Evolutionary conservation across 2,329 filamentous ascomycete genomes (phyloP).

Genomic region (Alternaria rosae): DNA sequence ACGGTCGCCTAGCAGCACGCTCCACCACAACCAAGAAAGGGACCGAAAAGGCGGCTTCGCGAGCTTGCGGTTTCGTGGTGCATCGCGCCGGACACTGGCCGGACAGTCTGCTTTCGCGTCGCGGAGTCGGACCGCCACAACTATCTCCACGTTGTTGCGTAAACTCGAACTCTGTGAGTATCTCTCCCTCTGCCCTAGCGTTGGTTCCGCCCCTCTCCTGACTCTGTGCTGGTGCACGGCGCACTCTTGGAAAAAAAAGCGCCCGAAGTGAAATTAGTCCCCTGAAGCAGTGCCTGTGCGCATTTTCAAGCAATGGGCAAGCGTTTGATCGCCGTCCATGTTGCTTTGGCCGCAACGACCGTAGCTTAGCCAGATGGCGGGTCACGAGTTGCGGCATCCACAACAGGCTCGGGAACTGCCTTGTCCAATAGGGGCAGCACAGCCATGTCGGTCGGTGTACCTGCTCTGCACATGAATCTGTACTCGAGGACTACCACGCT

Average conservation of each 20-base stretch:
- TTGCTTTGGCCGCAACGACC: slow-evolving; percentile 33
- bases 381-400: slow-evolving; percentile 29
- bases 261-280: slow-evolving; percentile 38
- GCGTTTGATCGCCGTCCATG: slow-evolving; percentile 51
- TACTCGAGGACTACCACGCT: slow-evolving; percentile 8
- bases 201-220: slow-evolving; percentile 28
- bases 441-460: slow-evolving; percentile 24
- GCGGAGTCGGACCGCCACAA: slow-evolving; percentile 31
- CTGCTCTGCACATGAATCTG: slow-evolving; percentile 32
- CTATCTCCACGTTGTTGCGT: slow-evolving; percentile 35
- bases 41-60: slow-evolving; percentile 22
- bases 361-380: slow-evolving; percentile 37
- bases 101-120: slow-evolving; percentile 18
- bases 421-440: slow-evolving; percentile 20
- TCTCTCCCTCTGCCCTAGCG: slow-evolving; percentile 24
- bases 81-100: slow-evolving; percentile 26
- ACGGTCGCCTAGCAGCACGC: slow-evolving; percentile 14
- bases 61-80: slow-evolving; percentile 9
- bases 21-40: slow-evolving; percentile 9
- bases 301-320: slow-evolving; percentile 44
- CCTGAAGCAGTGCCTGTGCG: slow-evolving; percentile 40
- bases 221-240: slow-evolving; percentile 27
- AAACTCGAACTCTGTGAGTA: slow-evolving; percentile 20
- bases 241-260: slow-evolving; percentile 22
- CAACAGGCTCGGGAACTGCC: slow-evolving; percentile 33